Evolutionary conservation across 495 filamentous ascomycete species (phyloP).

Genomic region (Penicillium mononematosum): DNA sequence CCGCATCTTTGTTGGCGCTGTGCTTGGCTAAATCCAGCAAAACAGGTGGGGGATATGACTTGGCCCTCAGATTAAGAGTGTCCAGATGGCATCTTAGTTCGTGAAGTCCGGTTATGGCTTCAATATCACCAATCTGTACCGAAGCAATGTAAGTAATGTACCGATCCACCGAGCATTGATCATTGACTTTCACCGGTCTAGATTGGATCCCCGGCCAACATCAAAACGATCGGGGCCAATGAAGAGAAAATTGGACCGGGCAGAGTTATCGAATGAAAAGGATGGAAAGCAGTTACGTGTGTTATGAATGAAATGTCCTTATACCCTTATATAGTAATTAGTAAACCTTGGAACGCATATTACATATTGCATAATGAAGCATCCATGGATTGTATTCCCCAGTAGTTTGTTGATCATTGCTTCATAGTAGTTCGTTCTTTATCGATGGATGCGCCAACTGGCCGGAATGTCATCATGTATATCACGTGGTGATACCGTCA

Average conservation of each 20-base stretch:
- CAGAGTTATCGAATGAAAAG: too few relatives aligned
- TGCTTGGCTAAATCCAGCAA: not conserved
- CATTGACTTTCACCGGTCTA: conserved; percentile 31
- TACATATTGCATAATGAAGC: not conserved
- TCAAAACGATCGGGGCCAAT: not conserved
- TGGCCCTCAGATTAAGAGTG: too few relatives aligned
- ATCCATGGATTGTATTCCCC: not conserved
- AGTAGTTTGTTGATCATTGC: too few relatives aligned
- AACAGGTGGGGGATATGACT: too few relatives aligned
- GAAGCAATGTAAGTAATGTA: too few relatives aligned
- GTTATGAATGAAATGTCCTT: too few relatives aligned
- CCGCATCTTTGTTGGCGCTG: not conserved
- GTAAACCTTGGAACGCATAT: not conserved
- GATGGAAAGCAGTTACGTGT: too few relatives aligned
- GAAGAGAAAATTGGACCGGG: too few relatives aligned
- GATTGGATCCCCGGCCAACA: not conserved
- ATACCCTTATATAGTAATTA: not conserved
- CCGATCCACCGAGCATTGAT: conserved; percentile 21
- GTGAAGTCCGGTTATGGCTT: too few relatives aligned
- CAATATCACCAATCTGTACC: too few relatives aligned
- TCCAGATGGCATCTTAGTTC: too few relatives aligned
- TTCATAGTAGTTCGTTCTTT: not conserved
- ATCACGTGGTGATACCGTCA: conserved; percentile 14
- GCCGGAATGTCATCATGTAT: not conserved
- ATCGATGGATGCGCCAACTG: not conserved